These are phyloP conservation scores for Erigeron philadelphicus DNA, from an alignment of 140 eudicot genomes.

Conservation along the genomic window DNA sequence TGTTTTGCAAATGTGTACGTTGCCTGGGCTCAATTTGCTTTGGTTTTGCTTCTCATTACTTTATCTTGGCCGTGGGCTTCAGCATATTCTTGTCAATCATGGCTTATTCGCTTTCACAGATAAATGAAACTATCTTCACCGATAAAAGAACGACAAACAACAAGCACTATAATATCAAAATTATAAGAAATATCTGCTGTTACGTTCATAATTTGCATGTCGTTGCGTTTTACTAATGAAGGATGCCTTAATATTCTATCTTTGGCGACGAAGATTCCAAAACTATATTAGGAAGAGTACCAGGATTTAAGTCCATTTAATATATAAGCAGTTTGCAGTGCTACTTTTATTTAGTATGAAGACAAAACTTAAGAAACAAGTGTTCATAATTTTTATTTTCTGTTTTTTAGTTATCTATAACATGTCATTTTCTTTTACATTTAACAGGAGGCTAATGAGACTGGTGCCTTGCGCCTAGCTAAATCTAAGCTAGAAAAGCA, in stretches of 20 bases:
- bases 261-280: too few species aligned
- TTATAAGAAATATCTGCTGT: too few species aligned
- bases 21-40: not conserved
- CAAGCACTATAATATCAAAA: not conserved
- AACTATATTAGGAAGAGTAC: too few species aligned
- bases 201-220: too few species aligned
- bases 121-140: not conserved
- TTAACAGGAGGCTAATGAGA: conserved; percentile 89
- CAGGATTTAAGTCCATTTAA: too few species aligned
- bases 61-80: not conserved
- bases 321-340: too few species aligned
- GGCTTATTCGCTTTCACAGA: not conserved
- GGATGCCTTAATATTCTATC: too few species aligned
- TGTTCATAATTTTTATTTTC: not conserved
- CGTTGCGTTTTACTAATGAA: too few species aligned
- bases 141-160: not conserved
- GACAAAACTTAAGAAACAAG: too few species aligned
- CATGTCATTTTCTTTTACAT: conserved; percentile 12
- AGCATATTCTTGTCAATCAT: not conserved
- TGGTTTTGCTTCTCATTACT: not conserved
- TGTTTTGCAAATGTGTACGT: not conserved
- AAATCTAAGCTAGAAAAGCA: conserved; percentile 92
- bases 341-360: too few species aligned
- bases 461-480: conserved; percentile 96
- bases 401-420: conserved; percentile 21